A percentile compares a stretch with the other conserved stretches of the same genome.
Evolutionary conservation across 345 rosid species (phyloP).

Genomic region (Xanthoceras sorbifolium): DNA sequence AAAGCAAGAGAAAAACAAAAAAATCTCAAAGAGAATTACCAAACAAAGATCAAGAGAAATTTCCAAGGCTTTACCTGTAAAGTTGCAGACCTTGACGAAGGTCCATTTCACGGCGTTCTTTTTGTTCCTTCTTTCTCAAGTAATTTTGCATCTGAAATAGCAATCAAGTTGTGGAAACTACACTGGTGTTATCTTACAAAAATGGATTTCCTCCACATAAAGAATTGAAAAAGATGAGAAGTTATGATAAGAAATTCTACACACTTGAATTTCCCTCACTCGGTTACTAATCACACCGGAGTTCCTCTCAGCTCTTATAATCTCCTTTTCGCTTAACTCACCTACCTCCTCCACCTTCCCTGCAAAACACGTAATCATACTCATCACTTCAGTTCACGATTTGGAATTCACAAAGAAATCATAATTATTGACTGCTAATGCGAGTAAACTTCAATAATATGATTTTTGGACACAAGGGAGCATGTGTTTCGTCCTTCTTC

Average conservation of each 20-base stretch:
- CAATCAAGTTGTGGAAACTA: constrained; percentile 13
- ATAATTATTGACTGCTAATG: neutral
- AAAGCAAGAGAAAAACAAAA: neutral
- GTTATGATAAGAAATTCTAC: constrained; percentile 7
- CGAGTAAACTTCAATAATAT: neutral
- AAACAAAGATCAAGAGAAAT: neutral
- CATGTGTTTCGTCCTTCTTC: neutral
- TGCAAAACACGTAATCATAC: constrained; percentile 21
- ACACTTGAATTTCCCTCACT: constrained; percentile 92
- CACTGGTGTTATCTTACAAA: constrained; percentile 10
- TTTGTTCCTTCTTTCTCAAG: constrained; percentile 70
- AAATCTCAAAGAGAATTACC: neutral
- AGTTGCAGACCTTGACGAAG: constrained; percentile 84
- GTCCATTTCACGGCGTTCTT: constrained; percentile 65
- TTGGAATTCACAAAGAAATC: neutral
- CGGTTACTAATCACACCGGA: constrained; percentile 77
- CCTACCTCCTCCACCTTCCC: constrained; percentile 71
- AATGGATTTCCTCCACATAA: neutral
- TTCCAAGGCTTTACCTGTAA: constrained; percentile 51
- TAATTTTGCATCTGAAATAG: constrained; percentile 80
- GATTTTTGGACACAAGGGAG: neutral
- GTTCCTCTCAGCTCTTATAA: constrained; percentile 94
- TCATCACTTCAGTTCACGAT: neutral
- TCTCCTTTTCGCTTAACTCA: constrained; percentile 85
- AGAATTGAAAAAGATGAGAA: neutral